These are phyloP conservation scores for Nigrospora sphaerica DNA, from an alignment of 2,329 filamentous ascomycete species.

Conservation along the genomic window DNA sequence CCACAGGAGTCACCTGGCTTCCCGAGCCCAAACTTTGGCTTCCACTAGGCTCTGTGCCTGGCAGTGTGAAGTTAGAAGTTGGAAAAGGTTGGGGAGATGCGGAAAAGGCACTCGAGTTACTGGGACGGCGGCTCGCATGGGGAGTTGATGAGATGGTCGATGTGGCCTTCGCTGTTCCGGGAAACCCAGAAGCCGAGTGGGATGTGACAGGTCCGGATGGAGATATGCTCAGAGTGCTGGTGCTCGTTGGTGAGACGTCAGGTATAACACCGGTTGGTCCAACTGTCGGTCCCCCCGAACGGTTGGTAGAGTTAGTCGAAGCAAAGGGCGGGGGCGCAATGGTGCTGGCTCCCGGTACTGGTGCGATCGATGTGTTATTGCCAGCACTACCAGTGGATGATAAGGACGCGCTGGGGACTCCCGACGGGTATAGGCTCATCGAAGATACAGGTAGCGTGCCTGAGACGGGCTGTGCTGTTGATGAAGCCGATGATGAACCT, in stretches of 20 bases:
- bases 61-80: conserved; percentile 8
- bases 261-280: conserved; percentile 1
- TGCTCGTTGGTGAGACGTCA: not conserved
- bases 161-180: not conserved
- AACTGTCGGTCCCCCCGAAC: conserved; percentile 6
- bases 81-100: conserved; percentile 8
- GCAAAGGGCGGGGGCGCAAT: conserved; percentile 8
- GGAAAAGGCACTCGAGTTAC: conserved; percentile 6
- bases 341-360: not conserved
- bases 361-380: not conserved
- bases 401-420: too few species aligned
- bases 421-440: too few species aligned
- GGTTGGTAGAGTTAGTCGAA: conserved; percentile 8
- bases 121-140: not conserved
- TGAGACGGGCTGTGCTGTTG: not conserved
- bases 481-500: too few species aligned
- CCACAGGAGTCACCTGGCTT: not conserved
- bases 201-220: not conserved
- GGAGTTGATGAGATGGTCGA: not conserved
- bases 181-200: too few species aligned
- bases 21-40: not conserved
- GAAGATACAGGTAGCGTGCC: not conserved
- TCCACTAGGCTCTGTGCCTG: conserved; percentile 6
- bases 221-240: not conserved
- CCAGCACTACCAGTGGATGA: too few species aligned